Base-by-base conservation (phyloP, 768 basidiomycete species). In the Trametes cinnabarina region DNA sequence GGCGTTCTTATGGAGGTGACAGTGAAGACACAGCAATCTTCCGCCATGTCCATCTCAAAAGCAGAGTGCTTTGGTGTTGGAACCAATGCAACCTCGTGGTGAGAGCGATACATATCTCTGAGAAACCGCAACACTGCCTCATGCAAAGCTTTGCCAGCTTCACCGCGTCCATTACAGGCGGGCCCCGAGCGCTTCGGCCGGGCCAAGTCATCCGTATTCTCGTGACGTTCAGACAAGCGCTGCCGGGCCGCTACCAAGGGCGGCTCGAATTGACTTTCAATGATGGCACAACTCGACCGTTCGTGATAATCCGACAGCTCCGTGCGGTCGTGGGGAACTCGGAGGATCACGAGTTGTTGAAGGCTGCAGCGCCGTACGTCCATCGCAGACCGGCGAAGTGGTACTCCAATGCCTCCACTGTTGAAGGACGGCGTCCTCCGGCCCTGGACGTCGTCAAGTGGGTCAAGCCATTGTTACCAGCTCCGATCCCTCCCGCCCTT, bases 191-290 rank as follows among this genome's bases (percentile, higher is more conserved):
- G 22, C 43, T 1, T 52, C 58, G 20, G 61, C 51, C 1, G 26
- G 47, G 12, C 51, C 41, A 3, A 20, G 37, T 2, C 23, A 4
- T 12, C 3, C 19, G 4, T 8, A 60, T 83, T 23, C 52, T 46
- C 0, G 53, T 82, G 20, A 68, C 57, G 0, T 72, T 82, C 28
- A 65, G 58, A 3, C 73, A 78, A 0, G 8, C 32, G 0, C 35
- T 60, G 0, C 59, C 50, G 28, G 85, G 86, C 10, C 72, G 80
- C 2, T 82, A 75, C 57, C 76, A 83, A 49, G 82, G 83, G 43
- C 77, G 82, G 0, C 57, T 82, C 3, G 84, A 86, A 60, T 58
- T 88, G 19, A 50, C 76, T 0, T 82, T 88, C 64, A 69, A 81
- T 59, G 81, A n/a, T 17, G 11, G 2, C 2, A 10, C 20, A 1